Base-by-base conservation (phyloP, 371 early-diverging fungal species). In the Actinomucor elegans region DNA sequence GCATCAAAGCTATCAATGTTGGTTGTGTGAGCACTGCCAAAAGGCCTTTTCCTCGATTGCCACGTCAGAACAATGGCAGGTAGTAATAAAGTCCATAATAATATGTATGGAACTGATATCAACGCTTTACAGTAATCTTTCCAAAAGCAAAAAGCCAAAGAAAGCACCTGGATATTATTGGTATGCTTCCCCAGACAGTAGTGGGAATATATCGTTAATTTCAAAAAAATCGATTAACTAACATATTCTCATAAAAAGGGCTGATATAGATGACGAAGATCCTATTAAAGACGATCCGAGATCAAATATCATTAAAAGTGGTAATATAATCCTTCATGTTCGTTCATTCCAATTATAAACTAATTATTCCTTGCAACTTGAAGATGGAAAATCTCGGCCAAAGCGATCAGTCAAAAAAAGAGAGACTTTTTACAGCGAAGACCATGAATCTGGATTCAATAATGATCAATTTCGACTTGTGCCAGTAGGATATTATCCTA, bases 1-100 rank as follows among this genome's bases (percentile, higher is more conserved):
- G 57, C 18, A 68, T 85, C n/a, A 84, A 85, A 2, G 84, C 80
- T 5, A 94, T 95, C 62, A 95, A 95, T 56, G 64, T 79, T 6
- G 73, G 71, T 24, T 69, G 71, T 28, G 47, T 49, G 15, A 27
- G 48, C 9, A 33, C 60, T 27, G 24, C 18, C 32, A 47, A 41
- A 26, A 55, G 46, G 24, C 12, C 27, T 14, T 17, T n/a, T n/a
- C n/a, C n/a, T n/a, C n/a, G n/a, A n/a, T n/a, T n/a, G n/a, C n/a
- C n/a, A n/a, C n/a, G n/a, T n/a, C n/a, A n/a, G n/a, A n/a, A n/a
- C n/a, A n/a, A n/a, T n/a, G n/a, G n/a, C n/a, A n/a, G n/a, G n/a
- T n/a, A n/a, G n/a, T n/a, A n/a, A n/a, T n/a, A n/a, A n/a, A n/a
- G n/a, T n/a, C n/a, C n/a, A n/a, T n/a, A n/a, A n/a, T n/a, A n/a